These are phyloP conservation scores for Epichloe typhina DNA, from an alignment of 2,329 filamentous ascomycete species.

Conservation along the genomic window DNA sequence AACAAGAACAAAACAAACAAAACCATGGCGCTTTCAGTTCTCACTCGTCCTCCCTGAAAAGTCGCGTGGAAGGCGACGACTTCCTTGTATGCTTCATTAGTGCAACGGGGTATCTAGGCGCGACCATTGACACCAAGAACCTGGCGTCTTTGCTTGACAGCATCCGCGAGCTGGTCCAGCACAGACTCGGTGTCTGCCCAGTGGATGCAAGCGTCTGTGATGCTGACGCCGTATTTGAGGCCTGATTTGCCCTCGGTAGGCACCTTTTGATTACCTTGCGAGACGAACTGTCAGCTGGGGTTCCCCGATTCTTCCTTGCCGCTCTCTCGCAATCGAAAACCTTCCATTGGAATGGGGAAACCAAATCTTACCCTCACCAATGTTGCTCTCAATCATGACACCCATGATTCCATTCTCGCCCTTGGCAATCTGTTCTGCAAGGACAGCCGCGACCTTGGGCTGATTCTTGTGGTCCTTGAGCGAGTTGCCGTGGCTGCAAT, in stretches of 20 bases:
- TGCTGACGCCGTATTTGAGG: slow-evolving; percentile 81
- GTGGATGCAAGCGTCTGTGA: slow-evolving; percentile 91
- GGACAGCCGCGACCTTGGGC: slow-evolving; percentile 56
- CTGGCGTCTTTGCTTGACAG: slow-evolving; percentile 59
- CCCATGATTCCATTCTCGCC: slow-evolving; percentile 84
- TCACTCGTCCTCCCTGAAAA: neutral
- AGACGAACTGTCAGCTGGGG: neutral
- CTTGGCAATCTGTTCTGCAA: slow-evolving; percentile 74
- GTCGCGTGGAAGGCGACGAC: neutral
- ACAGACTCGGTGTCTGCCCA: slow-evolving; percentile 78
- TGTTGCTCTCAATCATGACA: slow-evolving; percentile 98
- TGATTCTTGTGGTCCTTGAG: slow-evolving; percentile 97
- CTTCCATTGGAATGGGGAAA: neutral
- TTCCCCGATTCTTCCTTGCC: no score
- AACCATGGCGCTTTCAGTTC: neutral
- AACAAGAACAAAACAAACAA: neutral
- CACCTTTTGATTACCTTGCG: slow-evolving; percentile 60
- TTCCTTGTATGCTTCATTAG: neutral
- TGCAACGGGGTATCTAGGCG: neutral
- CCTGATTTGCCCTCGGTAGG: slow-evolving; percentile 64
- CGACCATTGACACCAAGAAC: neutral
- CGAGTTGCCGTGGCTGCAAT: slow-evolving; percentile 96
- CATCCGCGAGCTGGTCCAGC: slow-evolving; percentile 74
- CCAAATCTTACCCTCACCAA: slow-evolving; percentile 52
- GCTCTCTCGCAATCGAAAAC: neutral